A percentile compares a stretch with the other conserved stretches of the same genome.
phyloP scores from a whole-genome alignment of 108 stramenopile species.

The Cylindrotheca fusiformis region DNA sequence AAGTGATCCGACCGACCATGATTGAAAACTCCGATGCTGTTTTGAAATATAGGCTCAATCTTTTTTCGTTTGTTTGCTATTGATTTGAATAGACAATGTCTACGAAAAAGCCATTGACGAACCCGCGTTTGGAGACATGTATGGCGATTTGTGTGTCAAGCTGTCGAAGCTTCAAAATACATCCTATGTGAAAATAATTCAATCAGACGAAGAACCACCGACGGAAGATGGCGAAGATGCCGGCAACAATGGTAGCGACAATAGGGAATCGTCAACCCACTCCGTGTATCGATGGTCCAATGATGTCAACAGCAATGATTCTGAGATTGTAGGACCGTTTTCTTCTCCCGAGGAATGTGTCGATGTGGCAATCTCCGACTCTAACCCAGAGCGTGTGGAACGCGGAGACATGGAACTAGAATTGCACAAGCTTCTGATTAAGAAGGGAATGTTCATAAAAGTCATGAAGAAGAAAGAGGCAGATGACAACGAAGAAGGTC shows the following conservation, averaged over 20 bases:
- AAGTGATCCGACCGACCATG: no score
- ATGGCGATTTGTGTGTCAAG: constrained; percentile 83
- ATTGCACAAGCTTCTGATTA: constrained; percentile 64
- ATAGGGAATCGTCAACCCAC: constrained; percentile 17
- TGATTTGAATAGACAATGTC: constrained; percentile 34
- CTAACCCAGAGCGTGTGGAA: constrained; percentile 33
- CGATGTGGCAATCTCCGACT: constrained; percentile 53
- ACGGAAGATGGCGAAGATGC: constrained; percentile 52
- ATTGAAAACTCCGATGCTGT: no score
- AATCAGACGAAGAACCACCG: constrained; percentile 79
- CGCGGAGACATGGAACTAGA: constrained; percentile 80
- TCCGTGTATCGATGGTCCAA: constrained; percentile 77
- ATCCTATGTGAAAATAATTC: constrained; percentile 73
- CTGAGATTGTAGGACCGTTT: constrained; percentile 78
- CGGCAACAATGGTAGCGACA: constrained; percentile 33
- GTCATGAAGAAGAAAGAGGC: constrained; percentile 55
- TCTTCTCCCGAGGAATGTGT: constrained; percentile 49
- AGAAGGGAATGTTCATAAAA: constrained; percentile 75
- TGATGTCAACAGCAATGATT: constrained; percentile 72
- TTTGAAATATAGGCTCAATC: no score
- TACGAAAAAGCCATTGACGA: constrained; percentile 94
- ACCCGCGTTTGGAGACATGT: constrained; percentile 88
- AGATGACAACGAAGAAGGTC: constrained; percentile 19
- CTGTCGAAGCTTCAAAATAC: constrained; percentile 49
- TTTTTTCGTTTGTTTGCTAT: not conserved